phyloP scores from a whole-genome alignment of 140 eudicot genomes.

The Artemisia princeps region DNA sequence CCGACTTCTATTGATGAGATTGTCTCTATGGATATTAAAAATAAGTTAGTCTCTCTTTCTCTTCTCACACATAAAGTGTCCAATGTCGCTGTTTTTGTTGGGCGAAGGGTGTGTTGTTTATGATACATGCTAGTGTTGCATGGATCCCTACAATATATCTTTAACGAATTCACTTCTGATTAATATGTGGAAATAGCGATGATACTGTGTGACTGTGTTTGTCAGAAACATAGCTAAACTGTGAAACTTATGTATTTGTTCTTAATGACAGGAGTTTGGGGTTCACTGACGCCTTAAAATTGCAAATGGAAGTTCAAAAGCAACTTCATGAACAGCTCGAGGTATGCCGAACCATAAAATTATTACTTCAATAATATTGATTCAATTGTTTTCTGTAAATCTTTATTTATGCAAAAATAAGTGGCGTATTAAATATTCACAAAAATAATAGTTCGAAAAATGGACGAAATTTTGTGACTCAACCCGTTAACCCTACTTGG shows the following conservation, averaged over 20 bases:
- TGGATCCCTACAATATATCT: background rate
- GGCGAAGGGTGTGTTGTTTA: constrained; percentile 9
- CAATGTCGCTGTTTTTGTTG: background rate
- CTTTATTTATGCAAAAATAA: too few relatives aligned
- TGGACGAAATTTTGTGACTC: too few relatives aligned
- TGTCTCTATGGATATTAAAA: constrained; percentile 57
- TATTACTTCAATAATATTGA: background rate
- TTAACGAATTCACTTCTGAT: background rate
- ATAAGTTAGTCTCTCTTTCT: constrained; percentile 44
- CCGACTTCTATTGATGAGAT: constrained; percentile 45
- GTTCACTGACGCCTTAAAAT: constrained; percentile 61
- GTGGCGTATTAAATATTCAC: too few relatives aligned
- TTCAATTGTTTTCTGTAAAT: too few relatives aligned
- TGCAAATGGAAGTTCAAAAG: constrained; percentile 89
- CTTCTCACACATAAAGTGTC: background rate
- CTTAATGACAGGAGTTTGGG: constrained; percentile 47
- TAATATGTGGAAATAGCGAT: background rate
- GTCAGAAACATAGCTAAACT: background rate
- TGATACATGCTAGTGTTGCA: background rate
- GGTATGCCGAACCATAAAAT: constrained; percentile 29
- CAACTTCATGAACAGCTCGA: constrained; percentile 88
- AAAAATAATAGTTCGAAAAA: too few relatives aligned
- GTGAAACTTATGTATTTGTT: constrained; percentile 11
- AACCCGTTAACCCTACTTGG: too few relatives aligned
- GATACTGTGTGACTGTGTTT: background rate